Evolutionary conservation across 805 yeast species (phyloP).

Genomic region (Candida ulmi): DNA sequence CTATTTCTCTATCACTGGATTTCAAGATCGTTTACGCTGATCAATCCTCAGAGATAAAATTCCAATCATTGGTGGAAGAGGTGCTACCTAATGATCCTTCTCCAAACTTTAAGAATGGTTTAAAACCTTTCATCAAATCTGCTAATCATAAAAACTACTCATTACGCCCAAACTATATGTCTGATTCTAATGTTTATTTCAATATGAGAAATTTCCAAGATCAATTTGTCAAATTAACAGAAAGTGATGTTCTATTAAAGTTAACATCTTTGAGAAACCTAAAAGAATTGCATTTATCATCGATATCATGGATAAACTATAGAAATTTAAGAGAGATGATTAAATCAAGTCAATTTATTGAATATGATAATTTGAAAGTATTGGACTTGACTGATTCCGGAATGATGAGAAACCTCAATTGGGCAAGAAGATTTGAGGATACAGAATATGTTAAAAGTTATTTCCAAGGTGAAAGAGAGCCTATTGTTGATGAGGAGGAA

Average conservation of each 20-base stretch:
- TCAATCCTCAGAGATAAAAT: not conserved
- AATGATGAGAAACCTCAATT: conserved; percentile 39
- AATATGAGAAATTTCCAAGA: conserved; percentile 16
- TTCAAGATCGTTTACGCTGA: conserved; percentile 38
- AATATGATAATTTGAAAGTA: conserved; percentile 6
- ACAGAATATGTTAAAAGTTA: conserved; percentile 11
- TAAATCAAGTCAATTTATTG: conserved; percentile 14
- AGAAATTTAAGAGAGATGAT: conserved; percentile 28
- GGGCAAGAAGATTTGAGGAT: conserved; percentile 30
- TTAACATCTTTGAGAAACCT: conserved; percentile 32
- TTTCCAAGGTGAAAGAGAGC: conserved; percentile 14
- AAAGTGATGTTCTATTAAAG: conserved; percentile 19
- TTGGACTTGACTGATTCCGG: conserved; percentile 44
- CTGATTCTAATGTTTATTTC: conserved; percentile 21
- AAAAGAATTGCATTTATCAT: conserved; percentile 29
- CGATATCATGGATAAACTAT: conserved; percentile 44
- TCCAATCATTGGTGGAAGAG: conserved; percentile 19
- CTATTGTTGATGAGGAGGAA: conserved; percentile 4
- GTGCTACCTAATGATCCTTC: conserved; percentile 7
- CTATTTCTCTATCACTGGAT: conserved; percentile 60
- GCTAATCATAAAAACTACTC: not conserved
- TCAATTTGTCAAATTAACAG: conserved; percentile 14
- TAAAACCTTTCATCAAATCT: not conserved
- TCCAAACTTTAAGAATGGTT: not conserved
- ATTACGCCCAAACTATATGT: conserved; percentile 6